These are phyloP conservation scores for Blastobotrys capitulatus DNA, from an alignment of 1,139 yeast species.

Conservation along the genomic window DNA sequence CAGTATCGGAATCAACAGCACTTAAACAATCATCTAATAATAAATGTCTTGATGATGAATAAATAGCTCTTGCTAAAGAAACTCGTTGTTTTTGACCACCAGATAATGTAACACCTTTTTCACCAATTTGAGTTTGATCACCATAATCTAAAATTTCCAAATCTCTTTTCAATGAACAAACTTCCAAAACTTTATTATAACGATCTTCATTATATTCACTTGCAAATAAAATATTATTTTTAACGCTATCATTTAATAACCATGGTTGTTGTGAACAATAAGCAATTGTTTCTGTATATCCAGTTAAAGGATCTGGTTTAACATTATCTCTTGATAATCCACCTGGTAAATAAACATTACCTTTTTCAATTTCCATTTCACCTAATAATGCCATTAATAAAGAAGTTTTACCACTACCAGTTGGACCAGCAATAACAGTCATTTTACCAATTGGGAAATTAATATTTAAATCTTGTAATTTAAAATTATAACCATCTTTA, in stretches of 20 bases:
- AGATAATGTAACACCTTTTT: constrained; percentile 90
- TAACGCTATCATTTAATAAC: constrained; percentile 85
- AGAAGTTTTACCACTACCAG: constrained; percentile 94
- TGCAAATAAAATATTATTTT: constrained; percentile 76
- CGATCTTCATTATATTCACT: constrained; percentile 67
- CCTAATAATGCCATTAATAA: constrained; percentile 84
- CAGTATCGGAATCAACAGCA: constrained; percentile 96
- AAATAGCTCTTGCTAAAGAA: constrained; percentile 89
- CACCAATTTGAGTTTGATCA: constrained; percentile 85
- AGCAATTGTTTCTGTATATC: constrained; percentile 85
- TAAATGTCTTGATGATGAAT: constrained; percentile 75
- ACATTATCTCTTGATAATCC: constrained; percentile 61
- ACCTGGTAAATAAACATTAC: constrained; percentile 78
- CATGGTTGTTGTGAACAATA: constrained; percentile 95
- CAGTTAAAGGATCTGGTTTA: constrained; percentile 63
- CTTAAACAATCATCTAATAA: constrained; percentile 90
- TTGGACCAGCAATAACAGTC: constrained; percentile 85
- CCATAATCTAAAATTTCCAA: constrained; percentile 59
- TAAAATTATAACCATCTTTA: constrained; percentile 46
- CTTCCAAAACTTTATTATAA: constrained; percentile 72
- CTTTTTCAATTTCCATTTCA: constrained; percentile 75
- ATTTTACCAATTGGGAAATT: constrained; percentile 67
- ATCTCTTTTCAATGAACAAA: constrained; percentile 66
- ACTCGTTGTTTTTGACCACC: constrained; percentile 98
- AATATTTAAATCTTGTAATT: constrained; percentile 65